Base-by-base conservation (phyloP, 208 protist species). In the Crithidia bombi region DNA sequence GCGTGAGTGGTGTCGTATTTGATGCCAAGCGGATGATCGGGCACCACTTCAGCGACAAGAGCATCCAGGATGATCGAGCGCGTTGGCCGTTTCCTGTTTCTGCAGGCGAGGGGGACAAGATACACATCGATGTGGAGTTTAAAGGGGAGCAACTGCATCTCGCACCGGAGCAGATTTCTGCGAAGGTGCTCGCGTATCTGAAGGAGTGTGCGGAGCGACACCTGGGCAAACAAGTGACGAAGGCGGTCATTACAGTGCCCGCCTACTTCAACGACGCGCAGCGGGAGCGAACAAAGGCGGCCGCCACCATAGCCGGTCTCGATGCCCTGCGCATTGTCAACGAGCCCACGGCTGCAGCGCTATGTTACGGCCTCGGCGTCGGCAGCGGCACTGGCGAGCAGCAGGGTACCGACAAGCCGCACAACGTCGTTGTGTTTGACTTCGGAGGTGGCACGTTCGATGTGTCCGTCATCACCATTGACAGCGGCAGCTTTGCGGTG, bases 201-300 rank as follows among this genome's bases (percentile, higher is more conserved):
- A 99, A 99, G 82, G 77, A 98, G 55, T 98, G 84, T 47, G 99
- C 99, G 17, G 98, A 99, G 84, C 63, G 64, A 23, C 81, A 95
- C 74, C 56, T 96, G 3, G 96, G 97, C 39, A 75, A 94, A 59
- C 32, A 71, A 23, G 96, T 99, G 39, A 94, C 74, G 65, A 88
- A 98, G 67, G 98, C 98, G 0, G 98, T 99, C 35, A 87, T 99
- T 56, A 99, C 98, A 17, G 98, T 99, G n/a, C 98, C 98, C 14
- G 98, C 98, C n/a, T 99, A 99, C 83, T 99, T 99, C 82, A 99
- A 98, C 83, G 98, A 99, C 64, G 71, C 88, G 5, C 99, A 99
- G 90, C 87, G 99, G 47, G 85, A 98, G 79, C 91, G 98, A 6
- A 99, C 98, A 11, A 99, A 99, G 82, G 98, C 98, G 55, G 99